Evolutionary conservation across 1,284 basidiomycete genomes (phyloP), one percentile per base, ranked within the genome.

Genomic region (Rhodotorula sp.): DNA sequence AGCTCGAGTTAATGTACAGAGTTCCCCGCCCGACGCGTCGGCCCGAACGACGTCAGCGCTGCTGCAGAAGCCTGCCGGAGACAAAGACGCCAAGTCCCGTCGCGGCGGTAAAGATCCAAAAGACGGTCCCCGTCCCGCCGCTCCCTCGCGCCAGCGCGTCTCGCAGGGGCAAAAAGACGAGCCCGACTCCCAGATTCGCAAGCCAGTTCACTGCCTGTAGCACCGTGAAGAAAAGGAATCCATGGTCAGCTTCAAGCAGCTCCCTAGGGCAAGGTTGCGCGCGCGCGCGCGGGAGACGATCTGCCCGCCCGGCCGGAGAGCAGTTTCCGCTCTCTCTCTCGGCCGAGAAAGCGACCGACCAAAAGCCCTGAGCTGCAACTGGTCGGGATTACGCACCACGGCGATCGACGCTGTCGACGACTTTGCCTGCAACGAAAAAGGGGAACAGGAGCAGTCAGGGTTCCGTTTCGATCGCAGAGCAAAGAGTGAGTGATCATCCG

Each of bases 181-280:
- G 51, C 3, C 74, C 74, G 17, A 77, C 67, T 15, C 51, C 14
- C 30, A 78, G 75, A 66, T 75, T 77, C 20, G 60, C 53, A n/a
- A 62, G 56, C 77, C 77, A 78, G 65, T 77, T 78, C 7, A 67
- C 51, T 2, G 65, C 68, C 69, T 73, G 62, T 6, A 26, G 14
- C 7, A 15, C 22, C 51, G 51, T 1, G 51, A 24, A 5, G 15
- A n/a, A 53, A 7, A 8, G 51, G 26, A 26, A 5, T 29, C 26
- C 6, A 24, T 51, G 20, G 24, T 14, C 24, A 51, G 49, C 48
- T 49, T 24, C 24, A 49, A 8, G 17, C 15, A 17, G 17, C 7
- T 49, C 48, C 17, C 7, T 49, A 6, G 48, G 6, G 17, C 48
- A 24, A 49, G 48, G n/a, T n/a, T 22, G 22, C 22, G 49, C 22